These are phyloP conservation scores for Nigrospora oryzae DNA, from an alignment of 2,329 filamentous ascomycete genomes.

Conservation along the genomic window DNA sequence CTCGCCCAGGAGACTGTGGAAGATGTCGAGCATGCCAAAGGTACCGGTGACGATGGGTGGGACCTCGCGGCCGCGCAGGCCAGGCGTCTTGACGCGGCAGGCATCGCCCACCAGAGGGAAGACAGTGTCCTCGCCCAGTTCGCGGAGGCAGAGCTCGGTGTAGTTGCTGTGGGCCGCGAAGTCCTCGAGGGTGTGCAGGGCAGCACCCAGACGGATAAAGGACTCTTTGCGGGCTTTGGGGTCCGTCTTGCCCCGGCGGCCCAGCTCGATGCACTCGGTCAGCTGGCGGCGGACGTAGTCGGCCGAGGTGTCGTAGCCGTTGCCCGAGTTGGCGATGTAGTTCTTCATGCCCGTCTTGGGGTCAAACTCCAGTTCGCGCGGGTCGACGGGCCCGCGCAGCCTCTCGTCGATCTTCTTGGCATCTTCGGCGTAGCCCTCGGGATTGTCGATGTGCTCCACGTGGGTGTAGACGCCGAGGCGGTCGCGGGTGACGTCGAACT, in stretches of 20 bases:
- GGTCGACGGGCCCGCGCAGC: constrained; percentile 17
- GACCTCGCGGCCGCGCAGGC: constrained; percentile 29
- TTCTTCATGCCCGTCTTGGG: constrained; percentile 22
- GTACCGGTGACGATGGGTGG: constrained; percentile 45
- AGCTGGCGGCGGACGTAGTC: constrained; percentile 19
- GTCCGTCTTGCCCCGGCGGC: constrained; percentile 11
- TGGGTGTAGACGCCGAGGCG: constrained; percentile 39
- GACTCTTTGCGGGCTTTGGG: constrained; percentile 11
- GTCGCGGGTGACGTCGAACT: constrained; percentile 47
- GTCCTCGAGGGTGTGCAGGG: constrained; percentile 43
- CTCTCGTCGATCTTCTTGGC: constrained; percentile 18
- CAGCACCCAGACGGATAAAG: constrained; percentile 33
- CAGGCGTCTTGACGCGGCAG: constrained; percentile 20
- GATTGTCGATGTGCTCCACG: constrained; percentile 46
- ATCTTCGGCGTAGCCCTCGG: constrained; percentile 22
- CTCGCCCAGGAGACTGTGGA: constrained; percentile 20
- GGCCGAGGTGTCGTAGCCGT: constrained; percentile 18
- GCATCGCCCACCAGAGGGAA: constrained; percentile 42
- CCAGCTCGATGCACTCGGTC: constrained; percentile 13
- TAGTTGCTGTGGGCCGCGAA: constrained; percentile 48
- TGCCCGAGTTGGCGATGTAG: constrained; percentile 18
- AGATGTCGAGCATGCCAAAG: constrained; percentile 32
- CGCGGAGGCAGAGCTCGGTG: constrained; percentile 39
- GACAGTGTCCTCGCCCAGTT: constrained; percentile 39
- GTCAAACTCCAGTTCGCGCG: constrained; percentile 19